Conservation (phyloP, 352 stramenopile species). For the Phytophthora tentaculata region DNA sequence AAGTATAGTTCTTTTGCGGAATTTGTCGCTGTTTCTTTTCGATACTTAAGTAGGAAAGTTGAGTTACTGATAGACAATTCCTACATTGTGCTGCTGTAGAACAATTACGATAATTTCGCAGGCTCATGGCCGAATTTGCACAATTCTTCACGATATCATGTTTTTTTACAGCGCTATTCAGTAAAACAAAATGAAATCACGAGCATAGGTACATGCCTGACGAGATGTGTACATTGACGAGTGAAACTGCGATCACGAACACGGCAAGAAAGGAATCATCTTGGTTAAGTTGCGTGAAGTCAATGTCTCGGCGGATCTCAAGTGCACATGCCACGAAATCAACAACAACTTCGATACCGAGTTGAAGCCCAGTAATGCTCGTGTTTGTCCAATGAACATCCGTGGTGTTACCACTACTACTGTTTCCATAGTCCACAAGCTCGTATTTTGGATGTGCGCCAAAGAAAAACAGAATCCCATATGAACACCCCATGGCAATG, state of each 20-base stretch:
- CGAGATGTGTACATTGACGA: conserved; percentile 35
- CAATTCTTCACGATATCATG: too few species aligned
- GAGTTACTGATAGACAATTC: too few species aligned
- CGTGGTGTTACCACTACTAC: neutral
- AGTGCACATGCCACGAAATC: conserved; percentile 36
- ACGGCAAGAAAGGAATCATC: conserved; percentile 29
- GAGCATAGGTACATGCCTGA: conserved; percentile 18
- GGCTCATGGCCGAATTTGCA: too few species aligned
- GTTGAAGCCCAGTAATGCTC: conserved; percentile 24
- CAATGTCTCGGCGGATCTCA: conserved; percentile 26
- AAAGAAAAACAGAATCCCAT: conserved; percentile 41
- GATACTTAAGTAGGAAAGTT: too few species aligned
- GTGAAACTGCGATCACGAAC: conserved; percentile 23
- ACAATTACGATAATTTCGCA: too few species aligned
- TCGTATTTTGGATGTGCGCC: neutral
- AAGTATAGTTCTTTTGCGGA: too few species aligned
- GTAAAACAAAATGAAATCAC: too few species aligned
- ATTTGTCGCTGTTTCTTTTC: too few species aligned
- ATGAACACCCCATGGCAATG: conserved; percentile 51
- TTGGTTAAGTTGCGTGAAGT: conserved; percentile 31
- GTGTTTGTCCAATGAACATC: conserved; percentile 2
- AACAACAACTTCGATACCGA: conserved; percentile 28
- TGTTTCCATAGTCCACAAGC: neutral
- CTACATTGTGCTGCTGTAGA: too few species aligned
- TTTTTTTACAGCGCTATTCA: too few species aligned